phyloP scores from a whole-genome alignment of 2,329 filamentous ascomycete genomes.

The Bipolaris gigantea region DNA sequence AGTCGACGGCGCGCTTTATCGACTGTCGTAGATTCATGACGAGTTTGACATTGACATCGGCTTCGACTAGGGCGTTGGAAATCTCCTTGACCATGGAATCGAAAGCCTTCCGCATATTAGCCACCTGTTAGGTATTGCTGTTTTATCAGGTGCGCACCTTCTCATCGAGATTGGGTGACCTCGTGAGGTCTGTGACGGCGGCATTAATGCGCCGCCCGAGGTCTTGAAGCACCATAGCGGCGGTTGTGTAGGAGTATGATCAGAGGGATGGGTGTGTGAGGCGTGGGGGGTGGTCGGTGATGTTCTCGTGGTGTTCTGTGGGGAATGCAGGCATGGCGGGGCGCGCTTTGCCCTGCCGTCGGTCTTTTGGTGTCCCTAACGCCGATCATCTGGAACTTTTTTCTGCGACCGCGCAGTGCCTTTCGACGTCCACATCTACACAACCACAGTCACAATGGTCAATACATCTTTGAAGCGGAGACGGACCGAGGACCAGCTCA shows the following conservation, averaged over 20 bases:
- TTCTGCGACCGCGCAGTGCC: constrained; percentile 15
- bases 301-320: constrained; percentile 24
- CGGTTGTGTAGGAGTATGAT: constrained; percentile 21
- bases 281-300: constrained; percentile 12
- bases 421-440: constrained; percentile 3
- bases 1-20: constrained; percentile 88
- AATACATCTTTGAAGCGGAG: constrained; percentile 55
- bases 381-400: constrained; percentile 34
- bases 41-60: constrained; percentile 95
- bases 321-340: constrained; percentile 18
- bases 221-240: constrained; percentile 93
- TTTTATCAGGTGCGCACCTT: constrained; percentile 61
- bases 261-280: constrained; percentile 1
- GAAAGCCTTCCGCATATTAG: constrained; percentile 70
- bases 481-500: constrained; percentile 62
- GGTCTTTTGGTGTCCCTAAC: constrained; percentile 21
- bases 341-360: constrained; percentile 40
- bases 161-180: constrained; percentile 91
- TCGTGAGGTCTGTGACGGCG: constrained; percentile 89
- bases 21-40: constrained; percentile 90
- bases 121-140: constrained; percentile 14
- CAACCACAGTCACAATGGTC: constrained; percentile 36
- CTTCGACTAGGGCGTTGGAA: constrained; percentile 89
- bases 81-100: constrained; percentile 99
- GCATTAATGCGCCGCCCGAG: constrained; percentile 97